Conservation (phyloP, 2,329 filamentous ascomycete species). For the Knoxdaviesia capensis region DNA sequence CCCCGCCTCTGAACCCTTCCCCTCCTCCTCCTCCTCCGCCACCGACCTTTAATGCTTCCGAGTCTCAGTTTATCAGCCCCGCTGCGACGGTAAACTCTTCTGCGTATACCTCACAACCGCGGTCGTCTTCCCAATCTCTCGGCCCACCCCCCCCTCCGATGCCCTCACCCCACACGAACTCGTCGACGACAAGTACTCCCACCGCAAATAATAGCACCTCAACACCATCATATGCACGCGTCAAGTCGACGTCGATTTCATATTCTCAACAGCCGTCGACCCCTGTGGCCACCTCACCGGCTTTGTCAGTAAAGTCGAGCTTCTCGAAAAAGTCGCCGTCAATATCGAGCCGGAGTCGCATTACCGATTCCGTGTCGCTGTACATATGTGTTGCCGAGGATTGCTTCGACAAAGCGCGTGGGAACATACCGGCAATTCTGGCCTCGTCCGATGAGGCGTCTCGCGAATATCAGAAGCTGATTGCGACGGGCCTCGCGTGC, state of each 20-base stretch:
- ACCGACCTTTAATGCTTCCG: slow-evolving; percentile 6
- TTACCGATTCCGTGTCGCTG: slow-evolving; percentile 33
- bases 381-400: slow-evolving; percentile 58
- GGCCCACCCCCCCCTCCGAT: slow-evolving; percentile 3
- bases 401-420: slow-evolving; percentile 46
- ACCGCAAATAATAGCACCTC: slow-evolving; percentile 2
- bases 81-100: slow-evolving; percentile 4
- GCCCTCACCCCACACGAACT: neutral
- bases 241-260: slow-evolving; percentile 8
- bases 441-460: slow-evolving; percentile 23
- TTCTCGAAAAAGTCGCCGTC: slow-evolving; percentile 22
- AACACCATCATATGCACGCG: slow-evolving; percentile 4
- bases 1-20: neutral
- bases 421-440: slow-evolving; percentile 17
- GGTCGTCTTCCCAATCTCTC: slow-evolving; percentile 1
- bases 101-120: neutral
- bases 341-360: slow-evolving; percentile 17
- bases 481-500: slow-evolving; percentile 53
- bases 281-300: slow-evolving; percentile 20
- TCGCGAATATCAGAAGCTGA: slow-evolving; percentile 45
- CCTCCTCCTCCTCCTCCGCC: slow-evolving; percentile 7
- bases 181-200: slow-evolving; percentile 4
- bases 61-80: neutral
- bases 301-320: slow-evolving; percentile 17
- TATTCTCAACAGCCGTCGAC: slow-evolving; percentile 7